Percentiles rank a stretch among this genome's conserved stretches.
Conservation (phyloP, 352 stramenopile genomes). For the Globisporangium sylvaticum region DNA sequence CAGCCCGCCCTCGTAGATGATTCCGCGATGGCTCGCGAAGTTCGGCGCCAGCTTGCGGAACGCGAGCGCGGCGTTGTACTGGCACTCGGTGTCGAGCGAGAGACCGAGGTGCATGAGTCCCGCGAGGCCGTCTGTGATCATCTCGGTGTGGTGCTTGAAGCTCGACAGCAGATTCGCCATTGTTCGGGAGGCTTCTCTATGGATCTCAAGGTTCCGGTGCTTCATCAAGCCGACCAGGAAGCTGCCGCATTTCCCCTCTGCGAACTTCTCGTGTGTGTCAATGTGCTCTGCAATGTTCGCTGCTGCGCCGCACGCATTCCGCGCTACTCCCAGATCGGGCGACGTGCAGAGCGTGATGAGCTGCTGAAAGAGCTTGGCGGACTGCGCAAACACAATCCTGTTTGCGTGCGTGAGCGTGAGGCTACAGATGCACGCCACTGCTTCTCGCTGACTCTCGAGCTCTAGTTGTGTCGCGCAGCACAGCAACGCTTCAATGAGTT, state of each 20-base stretch:
- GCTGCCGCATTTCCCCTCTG: slow-evolving; percentile 54
- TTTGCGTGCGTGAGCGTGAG: slow-evolving; percentile 78
- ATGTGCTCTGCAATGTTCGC: slow-evolving; percentile 94
- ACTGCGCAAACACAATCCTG: slow-evolving; percentile 63
- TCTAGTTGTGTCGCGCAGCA: slow-evolving; percentile 38
- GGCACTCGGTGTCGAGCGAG: slow-evolving; percentile 89
- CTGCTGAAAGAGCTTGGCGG: slow-evolving; percentile 44
- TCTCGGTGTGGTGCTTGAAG: slow-evolving; percentile 87
- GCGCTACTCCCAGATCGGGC: slow-evolving; percentile 89
- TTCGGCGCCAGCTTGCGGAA: slow-evolving; percentile 94
- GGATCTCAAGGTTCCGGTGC: slow-evolving; percentile 87
- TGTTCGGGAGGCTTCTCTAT: slow-evolving; percentile 90
- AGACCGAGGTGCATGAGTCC: slow-evolving; percentile 90
- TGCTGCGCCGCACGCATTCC: slow-evolving; percentile 89
- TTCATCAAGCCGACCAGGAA: slow-evolving; percentile 83
- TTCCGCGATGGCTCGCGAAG: slow-evolving; percentile 78
- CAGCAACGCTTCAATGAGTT: slow-evolving; percentile 54
- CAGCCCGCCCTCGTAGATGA: slow-evolving; percentile 88
- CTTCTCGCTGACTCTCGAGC: slow-evolving; percentile 90
- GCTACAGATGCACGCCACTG: slow-evolving; percentile 84
- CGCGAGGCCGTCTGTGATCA: slow-evolving; percentile 89
- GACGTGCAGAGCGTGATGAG: slow-evolving; percentile 76
- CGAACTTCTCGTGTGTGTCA: slow-evolving; percentile 91
- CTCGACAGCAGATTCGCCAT: slow-evolving; percentile 94
- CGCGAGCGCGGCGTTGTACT: slow-evolving; percentile 93